Base-by-base conservation (phyloP, 176 grass and related monocot genomes). In the Rhynchospora pubera region DNA sequence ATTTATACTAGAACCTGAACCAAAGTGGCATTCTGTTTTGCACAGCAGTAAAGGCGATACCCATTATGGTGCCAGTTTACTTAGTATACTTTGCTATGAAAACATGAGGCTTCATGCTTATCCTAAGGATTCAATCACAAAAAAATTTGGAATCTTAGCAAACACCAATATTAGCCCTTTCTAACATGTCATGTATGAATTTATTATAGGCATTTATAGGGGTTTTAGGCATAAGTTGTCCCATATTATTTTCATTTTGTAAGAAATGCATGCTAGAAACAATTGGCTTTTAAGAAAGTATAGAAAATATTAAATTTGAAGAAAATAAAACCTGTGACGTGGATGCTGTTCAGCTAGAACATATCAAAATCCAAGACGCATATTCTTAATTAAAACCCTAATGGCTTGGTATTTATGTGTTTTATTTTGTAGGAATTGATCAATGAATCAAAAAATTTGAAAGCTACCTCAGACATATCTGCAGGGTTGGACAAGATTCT, bases 401-500 rank as follows among this genome's bases (percentile, higher is more conserved):
- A 77, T 13, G 19, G 77, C 69, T 53, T 81, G 53, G 3, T 72
- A 10, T 50, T 39, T 79, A 46, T 69, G 15, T 18, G 7, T 76
- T 48, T 9, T 85, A 22, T 45, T 79, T 82, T 81, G 59, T 86
- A 97, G 94, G 88, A 90, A 62, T 89, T 97, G 87, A 83, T 97
- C 62, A 18, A 59, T 65, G 85, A 92, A 76, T 58, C 88, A 60
- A 62, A 85, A 87, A 83, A 22, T 87, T 82, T 92, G 52, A 92
- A 94, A 83, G 86, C 90, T 69, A 92, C 61, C 79, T 77, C 90
- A 57, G 91, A 91, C 56, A 84, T 74, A 77, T 28, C 81, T 34
- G 86, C 76, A 82, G 87, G 85, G 80, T 83, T 97, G 79, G 67
- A 57, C 59, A 88, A 70, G 82, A 82, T 94, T 85, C 66, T 94